Evolutionary conservation across 495 filamentous ascomycete genomes (phyloP).

Genomic region (Aspergillus diversus): DNA sequence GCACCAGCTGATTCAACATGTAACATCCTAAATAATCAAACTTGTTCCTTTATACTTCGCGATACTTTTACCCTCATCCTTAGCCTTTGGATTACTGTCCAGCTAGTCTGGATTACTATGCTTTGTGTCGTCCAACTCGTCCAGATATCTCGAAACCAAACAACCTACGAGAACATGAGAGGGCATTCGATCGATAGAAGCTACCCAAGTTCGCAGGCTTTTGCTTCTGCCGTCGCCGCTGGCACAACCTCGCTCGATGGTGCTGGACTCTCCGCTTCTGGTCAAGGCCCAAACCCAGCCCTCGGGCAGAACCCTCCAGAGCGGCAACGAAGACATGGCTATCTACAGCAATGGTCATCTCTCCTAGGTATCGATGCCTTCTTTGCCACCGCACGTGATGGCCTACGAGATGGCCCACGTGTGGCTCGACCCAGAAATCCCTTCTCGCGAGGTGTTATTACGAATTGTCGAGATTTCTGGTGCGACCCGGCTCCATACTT

Average conservation of each 20-base stretch:
- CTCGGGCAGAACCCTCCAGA: slow-evolving; percentile 41
- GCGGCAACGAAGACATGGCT: slow-evolving; percentile 57
- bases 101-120: slow-evolving; percentile 95
- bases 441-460: slow-evolving; percentile 77
- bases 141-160: slow-evolving; percentile 88
- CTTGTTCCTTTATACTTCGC: slow-evolving; percentile 74
- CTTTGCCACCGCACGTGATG: slow-evolving; percentile 75
- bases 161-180: slow-evolving; percentile 94
- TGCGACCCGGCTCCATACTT: slow-evolving; percentile 85
- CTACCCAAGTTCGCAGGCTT: slow-evolving; percentile 60
- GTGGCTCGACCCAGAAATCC: slow-evolving; percentile 67
- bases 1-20: slow-evolving; percentile 58
- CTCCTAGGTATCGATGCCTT: slow-evolving; percentile 91
- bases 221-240: slow-evolving; percentile 79
- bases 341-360: slow-evolving; percentile 76
- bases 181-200: slow-evolving; percentile 60
- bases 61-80: slow-evolving; percentile 85
- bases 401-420: slow-evolving; percentile 57
- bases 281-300: slow-evolving; percentile 52
- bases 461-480: slow-evolving; percentile 97
- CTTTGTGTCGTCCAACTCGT: slow-evolving; percentile 89
- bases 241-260: slow-evolving; percentile 67
- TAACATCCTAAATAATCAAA: slow-evolving; percentile 69
- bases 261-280: slow-evolving; percentile 65
- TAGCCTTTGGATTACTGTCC: slow-evolving; percentile 74